These are phyloP conservation scores for Maudiozyma saulgeensis DNA, from an alignment of 805 yeast species.

Conservation along the genomic window DNA sequence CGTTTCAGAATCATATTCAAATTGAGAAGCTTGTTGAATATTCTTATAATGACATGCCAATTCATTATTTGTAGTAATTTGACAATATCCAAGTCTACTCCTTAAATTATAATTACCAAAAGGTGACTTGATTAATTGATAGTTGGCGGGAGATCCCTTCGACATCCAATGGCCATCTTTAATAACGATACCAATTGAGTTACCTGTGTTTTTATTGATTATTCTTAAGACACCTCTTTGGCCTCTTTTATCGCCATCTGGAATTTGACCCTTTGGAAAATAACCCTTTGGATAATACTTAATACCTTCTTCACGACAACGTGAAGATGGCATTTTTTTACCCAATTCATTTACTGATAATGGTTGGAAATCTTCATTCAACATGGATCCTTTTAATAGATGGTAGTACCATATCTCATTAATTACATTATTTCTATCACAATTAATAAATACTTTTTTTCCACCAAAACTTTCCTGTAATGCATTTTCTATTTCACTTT, in stretches of 20 bases:
- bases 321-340: slow-evolving; percentile 31
- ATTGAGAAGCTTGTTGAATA: slow-evolving; percentile 40
- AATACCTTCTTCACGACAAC: slow-evolving; percentile 65
- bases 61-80: slow-evolving; percentile 30
- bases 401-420: slow-evolving; percentile 67
- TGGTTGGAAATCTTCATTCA: slow-evolving; percentile 53
- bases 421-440: slow-evolving; percentile 42
- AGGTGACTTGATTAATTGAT: slow-evolving; percentile 43
- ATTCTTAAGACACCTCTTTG: slow-evolving; percentile 22
- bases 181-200: slow-evolving; percentile 46
- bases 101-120: slow-evolving; percentile 66
- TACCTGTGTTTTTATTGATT: slow-evolving; percentile 24
- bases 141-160: slow-evolving; percentile 79
- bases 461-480: slow-evolving; percentile 40
- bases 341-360: slow-evolving; percentile 40
- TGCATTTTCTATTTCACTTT: slow-evolving; percentile 45
- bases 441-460: slow-evolving; percentile 49
- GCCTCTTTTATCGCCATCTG: slow-evolving; percentile 6
- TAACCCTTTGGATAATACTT: slow-evolving; percentile 60
- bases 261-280: slow-evolving; percentile 17
- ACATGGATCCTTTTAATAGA: slow-evolving; percentile 60
- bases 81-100: slow-evolving; percentile 71
- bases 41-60: slow-evolving; percentile 25
- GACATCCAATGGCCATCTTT: slow-evolving; percentile 79
- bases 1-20: slow-evolving; percentile 38